Evolutionary conservation across 805 yeast genomes (phyloP), one percentile per base, ranked within the genome.

Genomic region (Wickerhamomyces sydowiorum): DNA sequence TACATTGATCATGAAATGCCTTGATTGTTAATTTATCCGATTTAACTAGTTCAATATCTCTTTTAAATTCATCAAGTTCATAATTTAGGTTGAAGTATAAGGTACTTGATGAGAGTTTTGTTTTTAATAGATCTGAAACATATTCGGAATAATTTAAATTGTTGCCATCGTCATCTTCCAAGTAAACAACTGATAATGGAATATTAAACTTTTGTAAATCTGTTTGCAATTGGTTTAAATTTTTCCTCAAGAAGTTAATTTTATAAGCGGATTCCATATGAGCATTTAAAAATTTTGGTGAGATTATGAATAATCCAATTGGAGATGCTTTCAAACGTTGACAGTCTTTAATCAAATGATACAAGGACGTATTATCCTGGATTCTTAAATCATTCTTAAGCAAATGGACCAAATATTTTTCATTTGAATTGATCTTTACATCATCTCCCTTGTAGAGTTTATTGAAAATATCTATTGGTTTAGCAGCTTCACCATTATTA

Each of bases 321-420:
- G 74, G 56, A 2, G 69, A 67, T 4, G 62, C 56, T 4, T 54
- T 50, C 23, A 46, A 37, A n/a, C 53, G 42, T 17, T 50, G 40
- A 3, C 70, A 70, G 8, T 56, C 45, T 19, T 61, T 45, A 30
- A 67, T 49, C 2, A 75, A 73, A 15, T 60, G 46, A 13, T 46
- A 53, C 31, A 76, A 57, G 0, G 69, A 73, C 1, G 55, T 57
- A 48, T 76, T 76, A 50, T 76, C 78, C 9, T 51, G 55, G 7
- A 66, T 41, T 36, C 81, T 57, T 22, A 75, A 54, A 47, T 76
- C 82, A 29, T 66, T 61, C 15, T 70, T 53, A 40, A 76, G 73
- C 67, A 77, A 65, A 51, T 73, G 78, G 17, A 71, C 65, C 13
- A 69, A 41, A 17, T 47, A 38, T 23, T 47, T 44, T 8, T 43